Evolutionary conservation across 2,329 filamentous ascomycete species (phyloP).

Genomic region (Metarhizium robertsii): DNA sequence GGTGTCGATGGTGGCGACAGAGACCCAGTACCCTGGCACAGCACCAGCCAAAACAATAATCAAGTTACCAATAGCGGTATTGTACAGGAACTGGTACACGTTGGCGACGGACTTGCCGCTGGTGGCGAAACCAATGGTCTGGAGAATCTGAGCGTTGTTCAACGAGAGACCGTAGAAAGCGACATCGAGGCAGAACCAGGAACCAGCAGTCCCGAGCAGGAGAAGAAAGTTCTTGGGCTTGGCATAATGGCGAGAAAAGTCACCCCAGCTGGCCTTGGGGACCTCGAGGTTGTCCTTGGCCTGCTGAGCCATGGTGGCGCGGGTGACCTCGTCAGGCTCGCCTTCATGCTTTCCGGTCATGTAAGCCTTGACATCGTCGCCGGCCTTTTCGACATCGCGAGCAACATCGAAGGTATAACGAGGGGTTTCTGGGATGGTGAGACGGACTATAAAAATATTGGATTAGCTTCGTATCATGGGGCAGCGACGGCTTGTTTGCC

Average conservation of each 20-base stretch:
- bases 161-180: constrained; percentile 62
- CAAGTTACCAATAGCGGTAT: constrained; percentile 68
- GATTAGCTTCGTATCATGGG: background rate
- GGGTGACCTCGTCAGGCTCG: constrained; percentile 55
- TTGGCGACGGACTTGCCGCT: constrained; percentile 27
- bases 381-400: constrained; percentile 64
- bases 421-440: constrained; percentile 81
- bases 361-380: constrained; percentile 67
- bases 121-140: constrained; percentile 59
- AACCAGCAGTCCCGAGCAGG: constrained; percentile 69
- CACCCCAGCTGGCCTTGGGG: constrained; percentile 61
- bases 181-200: constrained; percentile 67
- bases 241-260: constrained; percentile 63
- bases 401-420: constrained; percentile 80
- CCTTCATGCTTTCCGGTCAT: constrained; percentile 55
- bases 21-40: constrained; percentile 76
- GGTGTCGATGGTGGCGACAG: constrained; percentile 63
- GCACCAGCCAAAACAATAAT: constrained; percentile 71
- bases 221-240: constrained; percentile 64
- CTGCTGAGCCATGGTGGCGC: constrained; percentile 46
- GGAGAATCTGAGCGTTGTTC: constrained; percentile 66
- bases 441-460: constrained; percentile 32
- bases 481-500: background rate
- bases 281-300: constrained; percentile 47
- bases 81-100: constrained; percentile 62